Evolutionary conservation across 192 early-diverging fungal species (phyloP).

Genomic region (Linnemannia zychae): DNA sequence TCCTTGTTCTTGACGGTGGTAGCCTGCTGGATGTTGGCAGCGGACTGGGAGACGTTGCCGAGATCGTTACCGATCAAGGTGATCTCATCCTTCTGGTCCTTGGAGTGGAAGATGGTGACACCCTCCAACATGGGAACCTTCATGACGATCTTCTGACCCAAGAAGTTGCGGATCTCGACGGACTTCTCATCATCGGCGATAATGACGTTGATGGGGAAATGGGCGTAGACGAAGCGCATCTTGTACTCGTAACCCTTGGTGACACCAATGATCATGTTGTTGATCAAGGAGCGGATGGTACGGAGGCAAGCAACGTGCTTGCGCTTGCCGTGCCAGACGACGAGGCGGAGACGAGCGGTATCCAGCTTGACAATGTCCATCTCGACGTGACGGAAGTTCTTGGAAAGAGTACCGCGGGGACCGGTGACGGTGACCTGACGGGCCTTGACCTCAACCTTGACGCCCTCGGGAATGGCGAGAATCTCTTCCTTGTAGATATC

Average conservation of each 20-base stretch:
- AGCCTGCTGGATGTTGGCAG: slow-evolving; percentile 96
- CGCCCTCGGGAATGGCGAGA: slow-evolving; percentile 91
- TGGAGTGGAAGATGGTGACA: slow-evolving; percentile 83
- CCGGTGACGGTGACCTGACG: slow-evolving; percentile 91
- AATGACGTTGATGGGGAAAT: slow-evolving; percentile 99
- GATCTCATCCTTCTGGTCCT: slow-evolving; percentile 95
- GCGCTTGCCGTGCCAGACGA: slow-evolving; percentile 95
- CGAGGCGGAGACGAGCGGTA: slow-evolving; percentile 82
- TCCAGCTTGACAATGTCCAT: slow-evolving; percentile 85
- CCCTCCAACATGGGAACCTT: slow-evolving; percentile 89
- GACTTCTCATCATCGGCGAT: slow-evolving; percentile 79
- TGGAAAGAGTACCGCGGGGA: slow-evolving; percentile 89
- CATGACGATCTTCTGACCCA: slow-evolving; percentile 95
- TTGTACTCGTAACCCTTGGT: slow-evolving; percentile 99
- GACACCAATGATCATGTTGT: slow-evolving; percentile 98
- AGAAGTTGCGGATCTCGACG: slow-evolving; percentile 99
- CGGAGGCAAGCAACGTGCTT: slow-evolving; percentile 99
- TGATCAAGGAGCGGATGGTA: slow-evolving; percentile 94
- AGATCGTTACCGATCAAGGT: slow-evolving; percentile 94
- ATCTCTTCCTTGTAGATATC: slow-evolving; percentile 92
- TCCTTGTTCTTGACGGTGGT: slow-evolving; percentile 97
- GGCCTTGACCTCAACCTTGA: slow-evolving; percentile 90
- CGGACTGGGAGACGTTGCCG: slow-evolving; percentile 94
- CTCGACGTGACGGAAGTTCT: slow-evolving; percentile 95
- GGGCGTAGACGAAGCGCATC: slow-evolving; percentile 98